These are phyloP conservation scores for Lasiosphaeriaceae sp. DNA, from an alignment of 495 filamentous ascomycete genomes.

Conservation along the genomic window DNA sequence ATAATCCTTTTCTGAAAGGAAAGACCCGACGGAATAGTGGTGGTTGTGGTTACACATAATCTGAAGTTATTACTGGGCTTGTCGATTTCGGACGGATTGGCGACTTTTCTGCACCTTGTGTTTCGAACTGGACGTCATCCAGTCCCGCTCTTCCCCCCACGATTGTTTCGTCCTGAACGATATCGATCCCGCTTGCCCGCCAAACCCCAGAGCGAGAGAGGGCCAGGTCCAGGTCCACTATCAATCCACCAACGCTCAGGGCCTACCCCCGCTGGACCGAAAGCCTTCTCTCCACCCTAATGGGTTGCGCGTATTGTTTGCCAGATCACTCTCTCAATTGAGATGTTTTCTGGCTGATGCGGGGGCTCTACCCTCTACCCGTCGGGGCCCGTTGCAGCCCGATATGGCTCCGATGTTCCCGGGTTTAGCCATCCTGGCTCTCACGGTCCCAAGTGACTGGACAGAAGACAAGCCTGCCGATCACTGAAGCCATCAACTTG, in stretches of 20 bases:
- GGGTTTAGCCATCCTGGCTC: constrained; percentile 7
- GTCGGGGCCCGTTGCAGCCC: constrained; percentile 7
- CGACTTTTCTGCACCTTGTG: too few relatives aligned
- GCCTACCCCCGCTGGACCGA: constrained; percentile 3
- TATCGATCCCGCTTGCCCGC: neutral
- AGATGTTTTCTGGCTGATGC: neutral
- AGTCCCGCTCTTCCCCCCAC: too few relatives aligned
- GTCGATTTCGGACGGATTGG: too few relatives aligned
- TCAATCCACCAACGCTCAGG: neutral
- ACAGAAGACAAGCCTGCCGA: constrained; percentile 10
- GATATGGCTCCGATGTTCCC: constrained; percentile 4
- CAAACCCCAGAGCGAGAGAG: too few relatives aligned
- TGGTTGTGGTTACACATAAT: too few relatives aligned
- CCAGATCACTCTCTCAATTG: neutral
- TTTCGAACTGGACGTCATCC: too few relatives aligned
- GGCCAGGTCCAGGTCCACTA: neutral
- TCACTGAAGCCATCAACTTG: neutral
- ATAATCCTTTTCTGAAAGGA: too few relatives aligned
- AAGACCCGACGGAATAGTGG: too few relatives aligned
- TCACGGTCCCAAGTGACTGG: constrained; percentile 29
- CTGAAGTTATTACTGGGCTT: too few relatives aligned
- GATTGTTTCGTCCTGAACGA: too few relatives aligned
- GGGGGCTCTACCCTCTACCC: constrained; percentile 3
- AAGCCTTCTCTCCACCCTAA: neutral
- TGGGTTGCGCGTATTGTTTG: constrained; percentile 1